phyloP scores from a whole-genome alignment of 129 eudicot species.

The Calendula officinalis region DNA sequence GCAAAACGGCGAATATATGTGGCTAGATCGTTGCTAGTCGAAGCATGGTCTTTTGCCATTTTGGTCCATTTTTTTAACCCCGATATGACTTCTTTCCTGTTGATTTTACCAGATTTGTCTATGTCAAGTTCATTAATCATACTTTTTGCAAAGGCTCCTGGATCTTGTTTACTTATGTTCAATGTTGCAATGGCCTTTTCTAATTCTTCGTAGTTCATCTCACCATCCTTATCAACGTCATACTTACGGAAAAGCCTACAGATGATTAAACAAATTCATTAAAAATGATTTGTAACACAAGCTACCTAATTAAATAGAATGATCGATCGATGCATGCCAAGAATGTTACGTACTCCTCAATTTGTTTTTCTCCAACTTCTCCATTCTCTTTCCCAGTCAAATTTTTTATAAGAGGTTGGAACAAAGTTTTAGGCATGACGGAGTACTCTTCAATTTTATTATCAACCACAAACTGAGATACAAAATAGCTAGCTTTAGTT shows the following conservation, averaged over 20 bases:
- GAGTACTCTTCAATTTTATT: not conserved
- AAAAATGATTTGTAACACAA: not conserved
- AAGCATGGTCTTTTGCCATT: not conserved
- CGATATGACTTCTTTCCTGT: not conserved
- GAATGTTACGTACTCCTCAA: not conserved
- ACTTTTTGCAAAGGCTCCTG: constrained; percentile 1
- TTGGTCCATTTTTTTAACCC: not conserved
- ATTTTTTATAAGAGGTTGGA: not conserved
- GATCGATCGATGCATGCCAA: too few species aligned
- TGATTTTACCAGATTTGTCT: not conserved
- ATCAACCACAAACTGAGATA: not conserved
- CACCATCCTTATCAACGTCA: not conserved
- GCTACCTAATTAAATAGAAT: too few species aligned
- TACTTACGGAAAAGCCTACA: not conserved
- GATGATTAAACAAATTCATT: not conserved
- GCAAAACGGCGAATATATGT: not conserved
- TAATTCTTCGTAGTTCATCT: not conserved
- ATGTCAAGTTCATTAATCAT: not conserved
- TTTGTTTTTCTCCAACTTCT: not conserved
- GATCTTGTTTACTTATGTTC: not conserved
- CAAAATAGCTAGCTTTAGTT: not conserved
- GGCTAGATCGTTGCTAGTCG: not conserved
- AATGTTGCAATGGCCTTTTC: not conserved
- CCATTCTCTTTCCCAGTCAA: not conserved
- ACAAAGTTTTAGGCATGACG: not conserved